Evolutionary conservation across 176 grass and related monocot species (phyloP).

Genomic region (Ensete ventricosum): DNA sequence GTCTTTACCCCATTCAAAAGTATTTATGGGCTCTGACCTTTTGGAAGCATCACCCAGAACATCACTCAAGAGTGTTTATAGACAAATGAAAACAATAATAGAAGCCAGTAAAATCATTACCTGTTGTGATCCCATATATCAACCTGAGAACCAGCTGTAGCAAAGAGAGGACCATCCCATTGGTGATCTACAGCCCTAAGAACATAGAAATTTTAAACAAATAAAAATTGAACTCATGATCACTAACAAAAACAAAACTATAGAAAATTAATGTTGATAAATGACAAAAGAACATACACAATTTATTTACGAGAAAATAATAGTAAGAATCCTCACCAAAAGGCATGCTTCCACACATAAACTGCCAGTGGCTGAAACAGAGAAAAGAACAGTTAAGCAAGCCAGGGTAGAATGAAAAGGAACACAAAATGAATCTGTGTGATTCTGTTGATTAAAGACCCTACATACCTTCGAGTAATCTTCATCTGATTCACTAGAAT

Average conservation of each 20-base stretch:
- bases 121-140: conserved; percentile 99
- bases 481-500: conserved; percentile 29
- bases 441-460: background rate
- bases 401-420: background rate
- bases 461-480: conserved; percentile 50
- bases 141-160: conserved; percentile 85
- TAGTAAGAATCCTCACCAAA: conserved; percentile 41
- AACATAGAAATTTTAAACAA: background rate
- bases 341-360: conserved; percentile 94
- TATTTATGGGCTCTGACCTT: conserved; percentile 86
- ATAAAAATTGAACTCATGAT: background rate
- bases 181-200: conserved; percentile 89
- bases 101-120: conserved; percentile 23
- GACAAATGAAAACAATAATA: conserved; percentile 3
- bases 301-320: conserved; percentile 7
- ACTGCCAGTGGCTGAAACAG: conserved; percentile 60
- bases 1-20: conserved; percentile 90
- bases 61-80: background rate
- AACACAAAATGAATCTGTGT: background rate
- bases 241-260: conserved; percentile 18
- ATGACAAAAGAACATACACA: conserved; percentile 5
- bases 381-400: background rate
- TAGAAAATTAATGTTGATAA: background rate
- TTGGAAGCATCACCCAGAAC: conserved; percentile 15
- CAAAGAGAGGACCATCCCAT: conserved; percentile 80